Conservation (phyloP, 2,329 filamentous ascomycete species). For the Aspergillus neoniger region DNA sequence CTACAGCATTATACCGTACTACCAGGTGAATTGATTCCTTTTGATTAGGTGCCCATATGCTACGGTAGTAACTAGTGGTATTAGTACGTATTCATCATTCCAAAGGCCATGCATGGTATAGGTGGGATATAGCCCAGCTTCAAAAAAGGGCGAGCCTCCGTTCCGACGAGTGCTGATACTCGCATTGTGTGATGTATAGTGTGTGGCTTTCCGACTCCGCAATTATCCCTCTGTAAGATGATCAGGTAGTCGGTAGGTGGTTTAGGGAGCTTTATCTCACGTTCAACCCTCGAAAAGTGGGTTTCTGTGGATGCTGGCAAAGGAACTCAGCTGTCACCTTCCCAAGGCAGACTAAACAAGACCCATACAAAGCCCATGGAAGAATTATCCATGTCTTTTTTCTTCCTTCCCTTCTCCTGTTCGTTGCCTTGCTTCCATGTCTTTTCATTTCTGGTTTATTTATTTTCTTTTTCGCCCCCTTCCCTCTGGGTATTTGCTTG, state of each 20-base stretch:
- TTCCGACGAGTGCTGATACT: not conserved
- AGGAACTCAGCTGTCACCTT: constrained; percentile 20
- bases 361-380: not conserved
- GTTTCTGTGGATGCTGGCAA: constrained; percentile 3
- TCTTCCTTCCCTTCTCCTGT: not conserved
- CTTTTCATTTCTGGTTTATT: not conserved
- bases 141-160: not conserved
- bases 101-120: too few species aligned
- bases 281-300: not conserved
- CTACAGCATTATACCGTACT: not conserved
- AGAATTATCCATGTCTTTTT: not conserved
- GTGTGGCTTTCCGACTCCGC: too few species aligned
- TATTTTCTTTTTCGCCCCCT: not conserved
- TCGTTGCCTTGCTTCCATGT: not conserved
- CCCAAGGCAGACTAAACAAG: constrained; percentile 6
- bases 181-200: not conserved
- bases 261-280: not conserved
- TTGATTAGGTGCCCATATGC: too few species aligned
- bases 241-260: not conserved
- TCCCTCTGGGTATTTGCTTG: not conserved
- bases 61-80: too few species aligned
- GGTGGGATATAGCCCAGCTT: not conserved
- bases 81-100: too few species aligned
- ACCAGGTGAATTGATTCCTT: too few species aligned
- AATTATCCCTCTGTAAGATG: too few species aligned